Base-by-base conservation (phyloP, 2,329 filamentous ascomycete genomes). In the Helotiales sp. region DNA sequence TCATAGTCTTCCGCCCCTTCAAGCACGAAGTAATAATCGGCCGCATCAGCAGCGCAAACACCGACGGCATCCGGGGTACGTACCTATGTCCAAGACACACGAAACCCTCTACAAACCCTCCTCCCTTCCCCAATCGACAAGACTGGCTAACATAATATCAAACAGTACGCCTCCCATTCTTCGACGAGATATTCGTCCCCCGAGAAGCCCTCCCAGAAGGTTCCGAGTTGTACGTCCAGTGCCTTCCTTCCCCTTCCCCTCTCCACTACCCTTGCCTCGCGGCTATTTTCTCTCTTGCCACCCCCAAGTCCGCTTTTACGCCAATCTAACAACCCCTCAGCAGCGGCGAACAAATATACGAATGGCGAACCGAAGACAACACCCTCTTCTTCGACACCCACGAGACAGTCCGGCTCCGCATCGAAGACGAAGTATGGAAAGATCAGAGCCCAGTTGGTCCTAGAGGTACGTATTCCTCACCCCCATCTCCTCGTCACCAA, bases 1-100 rank as follows among this genome's bases (percentile, higher is more conserved):
- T 99, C 76, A 85, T 97, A 20, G 93, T 99, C 32, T 99, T 98
- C 79, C 89, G 96, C 26, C 96, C 96, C 0, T 98, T 97, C 83
- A 97, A 97, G 77, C 93, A 93, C 57, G 96, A 99, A 78, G 93
- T 97, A 67, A 86, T 99, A 75, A 84, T 92, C 52, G 96, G 92
- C 17, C 90, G 89, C 71, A 97, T 99, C 79, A 90, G 90, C 70
- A 89, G 88, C 71, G 89, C 90, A 40, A 90, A 86, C 0, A 84
- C 89, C 7, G 82, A 89, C 1, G 93, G 92, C 43, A 93, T 96
- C 75, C 88, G 89, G 75, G 84, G 89, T 90, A 79, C 66, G 84
- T 71, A 69, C 13, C 20, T 40, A n/a, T 17, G 4, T n/a, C 40
- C 15, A n/a, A n/a, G 20, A 4, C 30, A 34, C 30, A 6, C 32